Evolutionary conservation across 371 early-diverging fungal species (phyloP), one percentile per base, ranked within the genome.

Genomic region (Rhizopus sp.): DNA sequence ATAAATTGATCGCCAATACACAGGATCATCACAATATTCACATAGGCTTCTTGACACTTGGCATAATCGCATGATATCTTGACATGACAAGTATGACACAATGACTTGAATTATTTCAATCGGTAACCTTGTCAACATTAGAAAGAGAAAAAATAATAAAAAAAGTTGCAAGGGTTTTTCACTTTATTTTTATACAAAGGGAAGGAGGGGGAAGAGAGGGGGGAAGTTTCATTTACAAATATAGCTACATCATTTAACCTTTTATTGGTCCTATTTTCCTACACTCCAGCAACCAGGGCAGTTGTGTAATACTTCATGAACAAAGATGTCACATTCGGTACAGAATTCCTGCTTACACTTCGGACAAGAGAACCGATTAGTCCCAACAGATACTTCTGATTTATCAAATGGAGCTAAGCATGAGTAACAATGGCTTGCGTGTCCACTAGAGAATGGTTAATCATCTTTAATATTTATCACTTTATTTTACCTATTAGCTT

Each of bases 241-340:
- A 42, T 42, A 42, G 7, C 23, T 23, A 23, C 23, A 23, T 42
- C 42, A 6, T 50, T 33, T 50, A 23, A 37, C 15, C 29, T 50
- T 50, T 34, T 8, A 46, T 23, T 15, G 37, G 30, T 33, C 30
- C 23, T 64, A 61, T 55, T 62, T 62, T 13, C 66, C 66, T 30
- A 66, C 55, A 49, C 77, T 70, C 77, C 80, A 80, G 37, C 96
- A 95, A 4, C 95, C 93, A 12, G 94, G 93, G 69, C 98, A 97
- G 61, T 92, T 94, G 63, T 95, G 96, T 38, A 97, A 75, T 9
- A 89, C 88, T 62, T 96, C 96, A 68, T 97, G 98, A 10, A 93
- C 81, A 71, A 89, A 97, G 6, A 93, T 66, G 74, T 97, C 98
- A 68, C 98, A 97, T 33, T 96, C 97, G 35, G 92, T 64, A 60